Evolutionary conservation across 345 rosid genomes (phyloP).

Genomic region (Capsella bursapastoris): DNA sequence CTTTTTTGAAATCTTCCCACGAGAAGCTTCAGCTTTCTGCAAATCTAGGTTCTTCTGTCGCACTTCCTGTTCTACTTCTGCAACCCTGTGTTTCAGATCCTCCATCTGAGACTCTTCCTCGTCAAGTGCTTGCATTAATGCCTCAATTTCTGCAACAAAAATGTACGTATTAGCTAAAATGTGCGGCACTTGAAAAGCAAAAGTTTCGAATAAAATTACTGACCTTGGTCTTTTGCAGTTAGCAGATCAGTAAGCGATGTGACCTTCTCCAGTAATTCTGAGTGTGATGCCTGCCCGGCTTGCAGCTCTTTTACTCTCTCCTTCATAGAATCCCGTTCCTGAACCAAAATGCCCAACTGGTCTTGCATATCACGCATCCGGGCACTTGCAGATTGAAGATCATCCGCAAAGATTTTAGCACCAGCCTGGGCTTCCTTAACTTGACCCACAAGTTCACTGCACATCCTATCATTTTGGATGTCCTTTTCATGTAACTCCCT

Average conservation of each 20-base stretch:
- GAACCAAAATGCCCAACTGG: slow-evolving; percentile 53
- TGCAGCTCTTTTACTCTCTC: slow-evolving; percentile 62
- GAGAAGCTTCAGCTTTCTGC: slow-evolving; percentile 82
- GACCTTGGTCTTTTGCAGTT: slow-evolving; percentile 89
- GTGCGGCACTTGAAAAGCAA: slow-evolving; percentile 8
- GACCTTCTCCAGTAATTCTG: slow-evolving; percentile 63
- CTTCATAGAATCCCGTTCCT: slow-evolving; percentile 58
- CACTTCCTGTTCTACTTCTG: slow-evolving; percentile 62
- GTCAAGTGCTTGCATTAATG: slow-evolving; percentile 95
- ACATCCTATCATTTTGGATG: slow-evolving; percentile 74
- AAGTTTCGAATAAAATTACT: slow-evolving; percentile 35
- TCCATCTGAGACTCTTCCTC: slow-evolving; percentile 97
- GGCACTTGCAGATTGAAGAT: slow-evolving; percentile 67
- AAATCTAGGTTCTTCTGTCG: slow-evolving; percentile 67
- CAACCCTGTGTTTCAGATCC: slow-evolving; percentile 61
- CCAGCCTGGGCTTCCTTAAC: slow-evolving; percentile 89
- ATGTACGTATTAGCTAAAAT: slow-evolving; percentile 23
- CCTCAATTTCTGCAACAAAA: slow-evolving; percentile 72
- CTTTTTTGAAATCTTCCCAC: slow-evolving; percentile 79
- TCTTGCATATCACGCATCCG: slow-evolving; percentile 62
- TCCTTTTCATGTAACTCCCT: slow-evolving; percentile 95
- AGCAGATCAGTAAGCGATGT: slow-evolving; percentile 55
- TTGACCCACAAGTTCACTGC: slow-evolving; percentile 86
- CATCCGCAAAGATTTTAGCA: slow-evolving; percentile 58
- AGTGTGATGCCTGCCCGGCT: slow-evolving; percentile 55